Conservation (phyloP, 2,329 filamentous ascomycete genomes). For the Phoma sp. region DNA sequence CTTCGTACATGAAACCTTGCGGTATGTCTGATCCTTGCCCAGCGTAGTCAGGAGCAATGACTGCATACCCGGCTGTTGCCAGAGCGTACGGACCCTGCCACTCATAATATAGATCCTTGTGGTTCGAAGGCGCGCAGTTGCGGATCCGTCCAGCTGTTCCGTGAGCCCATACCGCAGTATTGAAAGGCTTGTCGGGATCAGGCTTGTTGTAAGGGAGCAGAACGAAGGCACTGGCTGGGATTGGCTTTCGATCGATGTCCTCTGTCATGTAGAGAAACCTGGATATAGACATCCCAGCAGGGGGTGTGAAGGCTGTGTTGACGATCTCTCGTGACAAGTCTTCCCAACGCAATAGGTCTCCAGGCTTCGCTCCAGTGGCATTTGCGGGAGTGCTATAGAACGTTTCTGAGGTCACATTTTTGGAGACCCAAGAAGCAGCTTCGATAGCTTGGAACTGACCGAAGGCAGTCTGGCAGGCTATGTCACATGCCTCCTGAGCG, state of each 20-base stretch:
- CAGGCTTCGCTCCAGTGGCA: conserved; percentile 22
- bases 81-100: conserved; percentile 28
- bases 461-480: conserved; percentile 1
- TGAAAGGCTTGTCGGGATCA: conserved; percentile 20
- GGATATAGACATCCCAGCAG: conserved; percentile 28
- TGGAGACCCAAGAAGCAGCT: neutral
- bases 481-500: neutral
- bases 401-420: conserved; percentile 18
- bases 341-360: conserved; percentile 28
- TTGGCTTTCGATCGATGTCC: conserved; percentile 29
- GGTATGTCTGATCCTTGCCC: conserved; percentile 28
- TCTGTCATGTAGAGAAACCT: conserved; percentile 33
- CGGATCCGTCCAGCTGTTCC: conserved; percentile 29
- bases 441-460: neutral
- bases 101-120: conserved; percentile 33
- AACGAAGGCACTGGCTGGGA: conserved; percentile 30
- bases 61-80: conserved; percentile 27
- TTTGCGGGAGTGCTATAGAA: conserved; percentile 30
- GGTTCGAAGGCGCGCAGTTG: conserved; percentile 27
- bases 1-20: conserved; percentile 34
- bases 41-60: conserved; percentile 31
- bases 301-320: conserved; percentile 24
- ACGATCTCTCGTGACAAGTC: conserved; percentile 19
- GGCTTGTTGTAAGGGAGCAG: conserved; percentile 27
- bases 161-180: conserved; percentile 28